phyloP scores from a whole-genome alignment of 768 basidiomycete genomes.

The Tremella mesenterica region DNA sequence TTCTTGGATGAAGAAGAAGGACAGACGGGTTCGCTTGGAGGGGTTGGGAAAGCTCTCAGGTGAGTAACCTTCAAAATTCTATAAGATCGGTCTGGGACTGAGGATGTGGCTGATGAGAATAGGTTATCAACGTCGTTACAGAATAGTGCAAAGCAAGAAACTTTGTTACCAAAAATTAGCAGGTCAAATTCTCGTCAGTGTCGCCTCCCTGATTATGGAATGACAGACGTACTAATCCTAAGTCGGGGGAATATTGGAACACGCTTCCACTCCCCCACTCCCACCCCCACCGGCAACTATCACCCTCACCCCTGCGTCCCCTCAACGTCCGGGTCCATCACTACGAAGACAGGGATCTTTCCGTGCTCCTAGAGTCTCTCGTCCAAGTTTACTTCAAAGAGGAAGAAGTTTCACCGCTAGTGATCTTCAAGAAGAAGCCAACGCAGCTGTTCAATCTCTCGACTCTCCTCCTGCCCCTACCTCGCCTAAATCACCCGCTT shows the following conservation, averaged over 20 bases:
- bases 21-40: conserved; percentile 5
- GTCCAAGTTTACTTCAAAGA: conserved; percentile 33
- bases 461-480: background rate
- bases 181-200: conserved; percentile 16
- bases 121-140: conserved; percentile 35
- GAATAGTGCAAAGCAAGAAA: conserved; percentile 31
- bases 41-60: conserved; percentile 22
- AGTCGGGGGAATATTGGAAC: too few species aligned
- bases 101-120: background rate
- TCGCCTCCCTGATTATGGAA: background rate
- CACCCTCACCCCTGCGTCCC: conserved; percentile 25
- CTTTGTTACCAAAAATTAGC: conserved; percentile 6
- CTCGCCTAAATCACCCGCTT: background rate
- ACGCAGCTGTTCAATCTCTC: conserved; percentile 6
- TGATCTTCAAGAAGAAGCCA: conserved; percentile 23
- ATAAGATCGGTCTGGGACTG: background rate
- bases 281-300: conserved; percentile 11
- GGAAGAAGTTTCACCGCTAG: conserved; percentile 37
- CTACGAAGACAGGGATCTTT: conserved; percentile 14
- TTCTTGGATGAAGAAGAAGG: conserved; percentile 28
- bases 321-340: conserved; percentile 1
- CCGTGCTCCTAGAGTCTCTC: conserved; percentile 6
- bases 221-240: background rate
- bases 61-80: conserved; percentile 5
- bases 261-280: background rate